phyloP scores from a whole-genome alignment of 2,329 filamentous ascomycete genomes.

The Aspergillus sp. region DNA sequence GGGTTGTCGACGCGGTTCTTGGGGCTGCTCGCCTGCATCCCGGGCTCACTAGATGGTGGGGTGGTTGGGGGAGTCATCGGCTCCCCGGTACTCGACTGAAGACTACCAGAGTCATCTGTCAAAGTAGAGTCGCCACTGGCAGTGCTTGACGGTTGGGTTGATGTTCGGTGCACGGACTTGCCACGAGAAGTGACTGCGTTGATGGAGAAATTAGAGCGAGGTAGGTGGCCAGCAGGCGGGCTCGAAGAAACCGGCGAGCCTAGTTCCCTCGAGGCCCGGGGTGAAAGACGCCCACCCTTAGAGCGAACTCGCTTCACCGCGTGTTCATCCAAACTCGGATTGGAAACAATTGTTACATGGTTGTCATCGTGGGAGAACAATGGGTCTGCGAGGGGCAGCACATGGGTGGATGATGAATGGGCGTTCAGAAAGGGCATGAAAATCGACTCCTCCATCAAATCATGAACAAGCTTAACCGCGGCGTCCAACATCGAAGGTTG shows the following conservation, averaged over 20 bases:
- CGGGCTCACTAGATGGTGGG: conserved; percentile 47
- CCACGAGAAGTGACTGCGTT: conserved; percentile 32
- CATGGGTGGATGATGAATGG: conserved; percentile 49
- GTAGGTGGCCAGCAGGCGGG: conserved; percentile 24
- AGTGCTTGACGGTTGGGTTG: conserved; percentile 35
- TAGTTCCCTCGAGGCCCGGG: conserved; percentile 34
- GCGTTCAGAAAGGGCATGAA: conserved; percentile 86
- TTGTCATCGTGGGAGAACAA: conserved; percentile 39
- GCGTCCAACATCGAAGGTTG: conserved; percentile 76
- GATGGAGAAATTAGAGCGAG: conserved; percentile 33
- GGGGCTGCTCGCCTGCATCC: conserved; percentile 34
- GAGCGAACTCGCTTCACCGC: conserved; percentile 27
- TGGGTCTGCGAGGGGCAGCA: conserved; percentile 47
- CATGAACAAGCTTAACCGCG: conserved; percentile 84
- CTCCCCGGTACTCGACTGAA: conserved; percentile 42
- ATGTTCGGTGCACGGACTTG: conserved; percentile 35
- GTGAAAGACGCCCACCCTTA: conserved; percentile 30
- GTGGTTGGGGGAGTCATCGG: conserved; percentile 54
- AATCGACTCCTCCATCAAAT: conserved; percentile 96
- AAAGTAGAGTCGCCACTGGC: conserved; percentile 40
- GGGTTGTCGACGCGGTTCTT: conserved; percentile 47
- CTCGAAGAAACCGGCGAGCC: conserved; percentile 24
- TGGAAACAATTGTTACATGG: conserved; percentile 33
- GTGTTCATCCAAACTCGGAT: conserved; percentile 30
- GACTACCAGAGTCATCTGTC: conserved; percentile 48